A percentile compares a stretch with the other conserved stretches of the same genome.
These are phyloP conservation scores for Sporothrix pseudoabietina DNA, from an alignment of 2,329 filamentous ascomycete genomes.

Conservation along the genomic window DNA sequence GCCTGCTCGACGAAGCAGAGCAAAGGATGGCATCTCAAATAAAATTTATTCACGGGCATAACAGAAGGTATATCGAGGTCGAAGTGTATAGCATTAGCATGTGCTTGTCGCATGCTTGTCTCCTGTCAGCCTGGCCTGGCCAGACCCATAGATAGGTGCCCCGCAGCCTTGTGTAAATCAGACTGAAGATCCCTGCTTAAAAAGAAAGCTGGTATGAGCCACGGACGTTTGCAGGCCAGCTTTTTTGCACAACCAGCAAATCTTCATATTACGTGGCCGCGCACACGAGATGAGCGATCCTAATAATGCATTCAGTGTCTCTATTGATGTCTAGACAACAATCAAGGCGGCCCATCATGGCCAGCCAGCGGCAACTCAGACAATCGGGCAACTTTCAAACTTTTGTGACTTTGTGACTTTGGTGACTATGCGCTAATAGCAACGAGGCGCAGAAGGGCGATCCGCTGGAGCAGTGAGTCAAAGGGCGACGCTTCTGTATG, in stretches of 20 bases:
- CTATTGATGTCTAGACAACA: not conserved
- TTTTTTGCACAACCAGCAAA: not conserved
- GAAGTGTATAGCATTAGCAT: not conserved
- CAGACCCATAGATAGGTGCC: not conserved
- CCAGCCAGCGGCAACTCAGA: not conserved
- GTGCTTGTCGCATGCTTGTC: not conserved
- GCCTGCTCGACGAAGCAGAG: not conserved
- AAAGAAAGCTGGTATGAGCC: not conserved
- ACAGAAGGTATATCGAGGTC: no score
- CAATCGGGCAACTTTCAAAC: not conserved
- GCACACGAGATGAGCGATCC: not conserved
- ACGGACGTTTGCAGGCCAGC: not conserved
- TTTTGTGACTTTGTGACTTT: not conserved
- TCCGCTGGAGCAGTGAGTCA: conserved; percentile 5
- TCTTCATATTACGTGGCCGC: not conserved
- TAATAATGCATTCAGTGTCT: not conserved
- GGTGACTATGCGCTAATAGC: not conserved
- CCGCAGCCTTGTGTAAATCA: not conserved
- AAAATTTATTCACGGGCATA: not conserved
- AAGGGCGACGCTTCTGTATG: not conserved
- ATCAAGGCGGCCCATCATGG: not conserved
- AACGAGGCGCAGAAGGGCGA: not conserved
- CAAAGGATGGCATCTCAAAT: not conserved
- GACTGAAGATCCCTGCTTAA: not conserved
- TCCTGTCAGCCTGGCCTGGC: not conserved